phyloP scores from a whole-genome alignment of 805 yeast genomes.

The Suhomyces kilbournensis region DNA sequence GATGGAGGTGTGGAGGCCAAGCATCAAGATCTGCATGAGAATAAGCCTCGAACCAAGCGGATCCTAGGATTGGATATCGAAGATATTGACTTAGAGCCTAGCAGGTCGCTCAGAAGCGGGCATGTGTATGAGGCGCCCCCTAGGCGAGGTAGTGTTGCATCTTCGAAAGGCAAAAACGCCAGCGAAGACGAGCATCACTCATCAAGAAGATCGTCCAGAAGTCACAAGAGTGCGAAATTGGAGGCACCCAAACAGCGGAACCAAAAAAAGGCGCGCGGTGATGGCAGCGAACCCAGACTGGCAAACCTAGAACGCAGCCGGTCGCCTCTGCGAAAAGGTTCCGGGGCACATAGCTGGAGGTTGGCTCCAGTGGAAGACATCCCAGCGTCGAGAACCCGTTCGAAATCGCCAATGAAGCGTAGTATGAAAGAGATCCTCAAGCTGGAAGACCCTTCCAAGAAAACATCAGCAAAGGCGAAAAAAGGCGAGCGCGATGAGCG shows the following conservation, averaged over 20 bases:
- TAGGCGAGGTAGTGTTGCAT: background rate
- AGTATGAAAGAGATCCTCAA: constrained; percentile 16
- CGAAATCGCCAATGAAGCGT: constrained; percentile 34
- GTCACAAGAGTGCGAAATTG: background rate
- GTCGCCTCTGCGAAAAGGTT: constrained; percentile 5
- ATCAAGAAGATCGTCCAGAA: background rate
- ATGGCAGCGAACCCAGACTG: background rate
- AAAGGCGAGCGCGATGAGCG: background rate
- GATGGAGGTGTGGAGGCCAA: background rate
- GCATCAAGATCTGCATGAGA: background rate
- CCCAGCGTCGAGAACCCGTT: constrained; percentile 33
- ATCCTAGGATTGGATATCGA: constrained; percentile 24
- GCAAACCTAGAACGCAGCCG: background rate
- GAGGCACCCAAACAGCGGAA: constrained; percentile 3
- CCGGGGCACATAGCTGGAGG: constrained; percentile 7
- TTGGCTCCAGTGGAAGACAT: constrained; percentile 12
- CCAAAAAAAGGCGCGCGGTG: background rate
- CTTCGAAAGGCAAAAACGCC: background rate
- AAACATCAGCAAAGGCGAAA: constrained; percentile 3
- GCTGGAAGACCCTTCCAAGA: constrained; percentile 5
- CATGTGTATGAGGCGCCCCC: constrained; percentile 12
- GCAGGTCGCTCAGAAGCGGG: constrained; percentile 25
- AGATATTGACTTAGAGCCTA: constrained; percentile 19
- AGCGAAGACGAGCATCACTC: background rate
- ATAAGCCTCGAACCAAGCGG: constrained; percentile 5